Base-by-base conservation (phyloP, 495 filamentous ascomycete species). In the Aspergillus hancockii region DNA sequence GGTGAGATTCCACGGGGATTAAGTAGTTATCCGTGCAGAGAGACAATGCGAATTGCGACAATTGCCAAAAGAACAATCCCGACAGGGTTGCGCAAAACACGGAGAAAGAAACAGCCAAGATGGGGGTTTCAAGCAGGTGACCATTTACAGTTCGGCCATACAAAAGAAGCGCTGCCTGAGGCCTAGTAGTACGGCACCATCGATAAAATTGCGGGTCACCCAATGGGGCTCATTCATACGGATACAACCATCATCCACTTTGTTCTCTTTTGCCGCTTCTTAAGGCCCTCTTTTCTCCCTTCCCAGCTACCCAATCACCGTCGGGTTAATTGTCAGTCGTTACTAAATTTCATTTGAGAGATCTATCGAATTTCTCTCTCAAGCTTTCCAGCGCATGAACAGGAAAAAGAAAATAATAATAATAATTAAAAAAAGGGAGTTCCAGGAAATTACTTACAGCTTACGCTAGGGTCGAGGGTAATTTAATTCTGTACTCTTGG, bases 261-360 rank as follows among this genome's bases (percentile, higher is more conserved):
- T 40, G n/a, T 40, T n/a, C 9, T 13, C 9, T 40, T 40, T 10
- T 40, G 10, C 36, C 16, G 3, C 36, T n/a, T n/a, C 16, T 40
- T 12, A 40, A n/a, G 16, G 21, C 23, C 30, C 8, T 36, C 34
- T 36, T 32, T 32, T 14, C 34, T 14, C 34, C 34, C 34, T 36
- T 14, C 31, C 14, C 12, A 2, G 8, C 3, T 4, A 32, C 21
- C 25, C 31, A 52, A 52, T 52, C 31, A 30, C 13, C 1, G 19
- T 12, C 21, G 2, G 5, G 3, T 2, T 10, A 47, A 47, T 47
- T 47, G 43, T 47, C 45, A 57, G 55, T 47, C 54, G 46, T 57
- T 31, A 40, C 18, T 21, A 56, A 43, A 43, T n/a, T n/a, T n/a
- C n/a, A n/a, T n/a, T 55, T 23, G 43, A 22, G 53, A 47, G 14